Percentiles rank a stretch among this genome's conserved stretches.
Evolutionary conservation across 352 stramenopile species (phyloP).

Genomic region (Plasmopara halstedii): DNA sequence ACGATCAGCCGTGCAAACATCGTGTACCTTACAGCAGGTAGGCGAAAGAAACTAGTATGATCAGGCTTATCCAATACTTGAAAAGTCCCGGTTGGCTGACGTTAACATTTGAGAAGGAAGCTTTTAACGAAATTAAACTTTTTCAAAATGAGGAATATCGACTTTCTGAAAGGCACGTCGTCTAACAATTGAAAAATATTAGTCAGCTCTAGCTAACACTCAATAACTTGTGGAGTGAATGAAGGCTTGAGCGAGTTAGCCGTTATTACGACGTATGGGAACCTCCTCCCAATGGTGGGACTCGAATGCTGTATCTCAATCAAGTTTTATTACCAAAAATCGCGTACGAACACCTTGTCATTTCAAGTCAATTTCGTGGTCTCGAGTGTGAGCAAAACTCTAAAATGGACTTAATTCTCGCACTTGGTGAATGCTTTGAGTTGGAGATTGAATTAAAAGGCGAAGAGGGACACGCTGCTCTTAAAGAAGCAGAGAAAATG

Average conservation of each 20-base stretch:
- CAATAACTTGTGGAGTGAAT: no score
- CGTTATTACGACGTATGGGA: constrained; percentile 88
- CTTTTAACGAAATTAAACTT: constrained; percentile 33
- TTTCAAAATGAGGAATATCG: constrained; percentile 41
- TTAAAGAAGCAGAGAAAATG: constrained; percentile 35
- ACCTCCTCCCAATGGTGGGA: constrained; percentile 70
- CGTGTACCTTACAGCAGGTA: constrained; percentile 38
- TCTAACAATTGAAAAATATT: background rate
- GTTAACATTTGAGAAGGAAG: constrained; percentile 41
- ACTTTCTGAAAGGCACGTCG: constrained; percentile 40
- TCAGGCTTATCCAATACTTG: constrained; percentile 4
- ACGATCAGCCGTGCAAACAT: constrained; percentile 46
- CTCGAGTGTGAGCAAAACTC: constrained; percentile 70
- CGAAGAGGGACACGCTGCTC: constrained; percentile 27
- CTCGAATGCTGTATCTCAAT: constrained; percentile 73
- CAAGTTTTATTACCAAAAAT: constrained; percentile 77
- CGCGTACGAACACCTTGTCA: constrained; percentile 60
- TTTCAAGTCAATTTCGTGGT: constrained; percentile 58
- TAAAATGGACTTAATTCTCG: constrained; percentile 80
- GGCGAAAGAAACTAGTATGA: background rate
- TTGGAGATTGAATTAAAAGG: constrained; percentile 64
- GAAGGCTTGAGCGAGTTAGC: constrained; percentile 51
- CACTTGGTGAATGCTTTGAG: constrained; percentile 78
- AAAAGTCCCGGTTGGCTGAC: constrained; percentile 30
- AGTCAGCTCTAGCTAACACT: no score